Evolutionary conservation across 2,329 filamentous ascomycete species (phyloP).

Genomic region (Pyrenophora tritici-repentis): DNA sequence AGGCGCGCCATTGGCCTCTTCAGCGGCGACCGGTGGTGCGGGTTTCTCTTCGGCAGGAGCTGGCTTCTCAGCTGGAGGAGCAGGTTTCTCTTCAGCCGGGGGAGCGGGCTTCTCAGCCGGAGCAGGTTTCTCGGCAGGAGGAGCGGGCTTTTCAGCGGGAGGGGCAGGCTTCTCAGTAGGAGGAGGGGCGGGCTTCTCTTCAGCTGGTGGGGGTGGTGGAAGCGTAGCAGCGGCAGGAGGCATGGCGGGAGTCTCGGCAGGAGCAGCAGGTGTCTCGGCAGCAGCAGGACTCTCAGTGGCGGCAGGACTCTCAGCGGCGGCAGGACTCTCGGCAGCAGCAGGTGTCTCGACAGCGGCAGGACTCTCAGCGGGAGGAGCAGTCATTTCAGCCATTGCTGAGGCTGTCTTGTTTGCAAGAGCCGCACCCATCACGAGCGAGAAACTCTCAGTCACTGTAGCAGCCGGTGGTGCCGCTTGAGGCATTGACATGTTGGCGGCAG

Average conservation of each 20-base stretch:
- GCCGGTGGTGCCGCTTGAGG: conserved; percentile 8
- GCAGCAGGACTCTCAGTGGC: not conserved
- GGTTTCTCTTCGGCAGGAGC: not conserved
- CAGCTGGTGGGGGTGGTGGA: not conserved
- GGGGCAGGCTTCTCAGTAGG: too few species aligned
- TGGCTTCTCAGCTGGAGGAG: too few species aligned
- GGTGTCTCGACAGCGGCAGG: not conserved
- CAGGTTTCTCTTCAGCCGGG: not conserved
- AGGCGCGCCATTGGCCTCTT: not conserved
- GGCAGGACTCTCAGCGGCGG: not conserved
- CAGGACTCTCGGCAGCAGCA: not conserved
- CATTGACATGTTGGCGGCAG: not conserved
- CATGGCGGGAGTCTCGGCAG: too few species aligned
- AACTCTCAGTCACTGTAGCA: conserved; percentile 14
- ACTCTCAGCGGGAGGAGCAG: not conserved
- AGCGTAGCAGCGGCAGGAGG: too few species aligned
- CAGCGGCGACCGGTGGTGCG: not conserved
- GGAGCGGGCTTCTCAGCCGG: not conserved
- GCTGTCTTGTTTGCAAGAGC: not conserved
- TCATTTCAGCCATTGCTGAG: too few species aligned
- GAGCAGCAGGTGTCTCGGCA: not conserved
- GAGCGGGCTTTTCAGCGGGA: too few species aligned
- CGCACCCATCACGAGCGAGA: conserved; percentile 12
- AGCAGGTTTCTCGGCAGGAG: not conserved
- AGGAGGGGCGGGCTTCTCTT: too few species aligned